These are phyloP conservation scores for Ogataea salicorniae DNA, from an alignment of 805 yeast genomes.

Conservation along the genomic window DNA sequence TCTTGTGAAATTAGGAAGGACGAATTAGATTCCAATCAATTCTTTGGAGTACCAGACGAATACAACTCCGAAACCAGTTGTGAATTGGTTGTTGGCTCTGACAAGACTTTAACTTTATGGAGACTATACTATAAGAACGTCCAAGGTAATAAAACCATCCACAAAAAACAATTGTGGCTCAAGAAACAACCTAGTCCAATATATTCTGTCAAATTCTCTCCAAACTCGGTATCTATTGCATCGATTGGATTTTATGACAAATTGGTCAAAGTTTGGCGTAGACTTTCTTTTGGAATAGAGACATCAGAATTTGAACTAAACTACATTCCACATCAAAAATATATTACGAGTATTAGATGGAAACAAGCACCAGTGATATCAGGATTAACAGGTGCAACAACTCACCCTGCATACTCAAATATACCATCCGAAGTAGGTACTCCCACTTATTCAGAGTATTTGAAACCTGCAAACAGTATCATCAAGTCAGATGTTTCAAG, in stretches of 20 bases:
- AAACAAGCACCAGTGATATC: slow-evolving; percentile 22
- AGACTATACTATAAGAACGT: slow-evolving; percentile 31
- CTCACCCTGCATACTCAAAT: background rate
- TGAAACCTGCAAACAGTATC: slow-evolving; percentile 27
- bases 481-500: slow-evolving; percentile 19
- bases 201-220: slow-evolving; percentile 51
- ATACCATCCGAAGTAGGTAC: slow-evolving; percentile 7
- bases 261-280: slow-evolving; percentile 71
- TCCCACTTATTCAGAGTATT: slow-evolving; percentile 9
- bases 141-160: slow-evolving; percentile 14
- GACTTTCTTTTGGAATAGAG: slow-evolving; percentile 62
- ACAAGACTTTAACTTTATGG: slow-evolving; percentile 47
- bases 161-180: slow-evolving; percentile 36
- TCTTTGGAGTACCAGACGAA: slow-evolving; percentile 30
- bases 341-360: slow-evolving; percentile 59
- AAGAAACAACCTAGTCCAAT: slow-evolving; percentile 58
- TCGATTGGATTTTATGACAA: slow-evolving; percentile 58
- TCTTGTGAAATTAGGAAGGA: slow-evolving; percentile 26
- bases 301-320: slow-evolving; percentile 62
- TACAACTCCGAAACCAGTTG: slow-evolving; percentile 33
- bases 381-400: background rate
- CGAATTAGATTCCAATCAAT: slow-evolving; percentile 22
- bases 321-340: slow-evolving; percentile 59
- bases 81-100: slow-evolving; percentile 62
- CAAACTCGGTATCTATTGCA: slow-evolving; percentile 65